Base-by-base conservation (phyloP, 768 basidiomycete genomes). In the Amanita rubescens region DNA sequence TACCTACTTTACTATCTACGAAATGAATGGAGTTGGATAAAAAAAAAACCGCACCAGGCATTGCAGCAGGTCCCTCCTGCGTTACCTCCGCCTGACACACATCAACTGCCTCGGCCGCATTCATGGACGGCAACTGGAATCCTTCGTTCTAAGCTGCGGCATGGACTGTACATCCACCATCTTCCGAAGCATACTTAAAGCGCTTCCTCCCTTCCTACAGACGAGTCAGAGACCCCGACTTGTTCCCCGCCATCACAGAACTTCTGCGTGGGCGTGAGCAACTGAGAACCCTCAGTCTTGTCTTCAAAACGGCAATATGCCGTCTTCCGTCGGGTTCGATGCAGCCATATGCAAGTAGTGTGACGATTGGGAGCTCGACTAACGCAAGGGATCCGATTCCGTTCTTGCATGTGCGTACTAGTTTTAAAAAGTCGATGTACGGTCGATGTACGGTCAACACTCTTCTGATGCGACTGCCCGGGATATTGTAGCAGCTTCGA, bases 211-310 rank as follows among this genome's bases (percentile, higher is more conserved):
- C 70, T 74, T 89, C 3, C 75, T 77, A 2, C 77, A 70, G 75
- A 46, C 68, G 78, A 17, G 65, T 75, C 12, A 55, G 61, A 2
- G 85, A 87, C 60, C 69, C 75, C 12, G 85, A 85, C 59, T 70
- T 88, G 3, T 85, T 87, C 69, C 84, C 83, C 2, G 76, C 86
- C 7, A 74, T 89, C 39, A 74, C 80, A 4, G 84, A 81, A 27
- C 86, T 87, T 62, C 67, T 89, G 32, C 76, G 82, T 12, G 79
- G 76, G 7, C 71, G 83, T 41, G 65, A 65, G 17, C 66, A 76
- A 37, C 67, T 89, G 37, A 69, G 68, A n/a, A 77, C 77, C 0
- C 73, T 87, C 24, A 69, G 74, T 41, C 70, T 87, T 0, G 71
- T 76, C 10, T 73, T 3, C 67, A 69, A 19, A 76, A 78, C 45